Conservation (phyloP, 331 rosid species). For the Malus hybrid region DNA sequence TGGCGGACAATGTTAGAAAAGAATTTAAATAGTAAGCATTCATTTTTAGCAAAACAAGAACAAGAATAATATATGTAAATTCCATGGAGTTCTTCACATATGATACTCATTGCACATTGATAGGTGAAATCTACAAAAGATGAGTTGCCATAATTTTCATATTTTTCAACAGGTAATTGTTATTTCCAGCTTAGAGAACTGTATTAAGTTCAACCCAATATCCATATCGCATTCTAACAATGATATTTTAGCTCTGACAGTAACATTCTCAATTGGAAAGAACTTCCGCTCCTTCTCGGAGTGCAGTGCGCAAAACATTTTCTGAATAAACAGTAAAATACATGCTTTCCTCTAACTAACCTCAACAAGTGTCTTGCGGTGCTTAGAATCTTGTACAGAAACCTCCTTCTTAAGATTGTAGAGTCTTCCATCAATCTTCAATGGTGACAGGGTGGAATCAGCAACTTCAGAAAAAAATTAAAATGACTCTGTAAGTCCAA, state of each 20-base stretch:
- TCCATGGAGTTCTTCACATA: neutral
- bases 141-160: neutral
- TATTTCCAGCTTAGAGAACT: neutral
- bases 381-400: conserved; percentile 80
- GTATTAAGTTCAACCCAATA: neutral
- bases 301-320: neutral
- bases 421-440: conserved; percentile 84
- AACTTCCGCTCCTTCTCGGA: neutral
- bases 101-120: neutral
- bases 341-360: conserved; percentile 25
- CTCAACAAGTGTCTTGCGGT: conserved; percentile 88
- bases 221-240: neutral
- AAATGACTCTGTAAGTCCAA: neutral
- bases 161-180: neutral
- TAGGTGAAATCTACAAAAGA: neutral
- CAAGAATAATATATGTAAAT: neutral
- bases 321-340: neutral
- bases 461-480: neutral
- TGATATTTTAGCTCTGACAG: conserved; percentile 1
- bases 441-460: conserved; percentile 11
- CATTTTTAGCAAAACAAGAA: neutral
- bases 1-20: neutral
- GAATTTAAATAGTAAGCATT: neutral
- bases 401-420: conserved; percentile 83
- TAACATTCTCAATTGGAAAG: conserved; percentile 1